Evolutionary conservation across 2,329 filamentous ascomycete genomes (phyloP), one percentile per base, ranked within the genome.

Genomic region (Mariannaea sp.): DNA sequence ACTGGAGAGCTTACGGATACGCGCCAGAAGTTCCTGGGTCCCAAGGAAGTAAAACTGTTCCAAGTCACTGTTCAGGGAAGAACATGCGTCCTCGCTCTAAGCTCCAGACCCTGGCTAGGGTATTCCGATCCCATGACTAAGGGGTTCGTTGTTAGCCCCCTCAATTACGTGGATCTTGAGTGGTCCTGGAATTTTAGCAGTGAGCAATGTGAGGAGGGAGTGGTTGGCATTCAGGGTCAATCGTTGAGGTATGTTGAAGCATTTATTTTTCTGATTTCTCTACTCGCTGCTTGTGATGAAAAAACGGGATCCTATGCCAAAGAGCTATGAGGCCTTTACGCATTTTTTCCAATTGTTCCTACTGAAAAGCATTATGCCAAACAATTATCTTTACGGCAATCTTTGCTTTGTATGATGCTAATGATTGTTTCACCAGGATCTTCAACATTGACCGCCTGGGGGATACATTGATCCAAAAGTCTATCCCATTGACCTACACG

Each of bases 181-280:
- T 97, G 91, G 80, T 92, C 90, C 3, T 96, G 92, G 88, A 96
- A 94, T 65, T 97, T 99, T 69, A 93, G 90, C 71, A 96, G 92
- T 68, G 91, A 96, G 70, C 90, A 96, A 71, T 96, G 92, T 66
- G 86, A 89, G 36, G 90, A 97, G 73, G 92, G 92, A 50, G 93
- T 97, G 80, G 93, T 97, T 48, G 92, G 92, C 55, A 93, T 97
- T 56, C 90, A 95, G 74, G 90, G 87, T 41, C 89, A 93, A 71
- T 94, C 91, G 69, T 73, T 96, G 61, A 83, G 91, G 92, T 96
- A 85, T 72, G 75, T 75, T 55, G 45, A 48, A 36, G 55, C 60
- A 53, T 57, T 56, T 58, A 69, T 69, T 71, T 67, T 68, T 67
- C 50, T 56, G 56, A 59, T 68, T 69, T 62, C 61, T 51, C 60